phyloP scores from a whole-genome alignment of 768 basidiomycete genomes.

The Lactarius akahatsu region DNA sequence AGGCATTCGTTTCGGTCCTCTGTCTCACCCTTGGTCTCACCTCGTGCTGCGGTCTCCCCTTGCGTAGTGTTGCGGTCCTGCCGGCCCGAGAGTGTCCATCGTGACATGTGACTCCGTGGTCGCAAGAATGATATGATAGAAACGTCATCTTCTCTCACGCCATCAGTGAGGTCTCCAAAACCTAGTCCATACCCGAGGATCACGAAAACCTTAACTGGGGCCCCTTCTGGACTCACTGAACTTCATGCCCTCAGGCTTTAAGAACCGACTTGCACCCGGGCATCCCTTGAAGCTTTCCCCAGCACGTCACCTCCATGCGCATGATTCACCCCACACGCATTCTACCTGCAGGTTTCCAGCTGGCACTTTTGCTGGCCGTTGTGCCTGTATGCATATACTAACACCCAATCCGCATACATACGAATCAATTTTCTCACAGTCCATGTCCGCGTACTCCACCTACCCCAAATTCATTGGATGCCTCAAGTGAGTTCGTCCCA shows the following conservation, averaged over 20 bases:
- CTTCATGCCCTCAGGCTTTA: no score
- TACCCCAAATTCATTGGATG: conserved; percentile 47
- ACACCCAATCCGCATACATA: not conserved
- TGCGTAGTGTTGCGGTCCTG: no score
- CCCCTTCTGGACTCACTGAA: no score
- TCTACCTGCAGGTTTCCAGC: conserved; percentile 3
- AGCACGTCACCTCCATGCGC: conserved; percentile 9
- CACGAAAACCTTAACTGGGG: not conserved
- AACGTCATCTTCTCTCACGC: no score
- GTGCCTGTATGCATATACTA: conserved; percentile 8
- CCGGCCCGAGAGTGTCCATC: no score
- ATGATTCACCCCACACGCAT: conserved; percentile 13
- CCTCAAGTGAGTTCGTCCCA: conserved; percentile 35
- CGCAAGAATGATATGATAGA: no score
- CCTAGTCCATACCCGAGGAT: not conserved
- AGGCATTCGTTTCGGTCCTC: no score
- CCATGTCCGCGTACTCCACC: conserved; percentile 28
- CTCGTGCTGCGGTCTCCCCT: no score
- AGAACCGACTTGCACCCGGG: not conserved
- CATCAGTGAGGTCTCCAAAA: no score
- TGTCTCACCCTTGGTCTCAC: no score
- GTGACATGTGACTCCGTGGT: no score
- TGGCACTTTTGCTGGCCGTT: not conserved
- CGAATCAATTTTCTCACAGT: not conserved
- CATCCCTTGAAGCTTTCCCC: not conserved